Conservation (phyloP, 495 filamentous ascomycete species). For the Neohortaea acidophila region DNA sequence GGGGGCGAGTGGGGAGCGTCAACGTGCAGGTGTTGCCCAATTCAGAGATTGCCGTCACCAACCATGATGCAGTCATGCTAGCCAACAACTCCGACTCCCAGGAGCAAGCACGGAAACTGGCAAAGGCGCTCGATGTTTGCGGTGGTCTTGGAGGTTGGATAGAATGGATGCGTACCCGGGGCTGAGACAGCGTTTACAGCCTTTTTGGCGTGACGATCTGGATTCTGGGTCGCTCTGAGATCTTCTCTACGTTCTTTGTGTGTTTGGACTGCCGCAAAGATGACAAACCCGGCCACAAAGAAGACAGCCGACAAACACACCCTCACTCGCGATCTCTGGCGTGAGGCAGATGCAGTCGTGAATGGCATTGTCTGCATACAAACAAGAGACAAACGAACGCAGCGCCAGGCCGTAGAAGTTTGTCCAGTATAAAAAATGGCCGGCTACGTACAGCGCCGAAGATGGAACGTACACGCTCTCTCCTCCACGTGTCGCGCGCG, state of each 20-base stretch:
- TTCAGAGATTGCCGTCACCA: conserved; percentile 17
- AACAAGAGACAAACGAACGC: no score
- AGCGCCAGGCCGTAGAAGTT: no score
- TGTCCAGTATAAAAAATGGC: no score
- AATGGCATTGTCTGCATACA: no score
- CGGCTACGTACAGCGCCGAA: no score
- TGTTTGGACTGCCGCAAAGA: no score
- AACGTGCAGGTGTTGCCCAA: conserved; percentile 20
- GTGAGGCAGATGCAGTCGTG: no score
- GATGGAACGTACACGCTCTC: no score
- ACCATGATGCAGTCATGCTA: neutral
- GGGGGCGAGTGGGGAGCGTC: conserved; percentile 3
- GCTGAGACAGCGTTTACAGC: neutral
- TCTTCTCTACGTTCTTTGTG: no score
- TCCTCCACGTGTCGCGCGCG: no score
- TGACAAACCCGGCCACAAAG: neutral
- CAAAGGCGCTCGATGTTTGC: conserved; percentile 20
- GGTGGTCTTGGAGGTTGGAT: conserved; percentile 23
- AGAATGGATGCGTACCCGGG: conserved; percentile 20
- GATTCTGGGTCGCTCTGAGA: no score
- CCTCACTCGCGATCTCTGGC: neutral
- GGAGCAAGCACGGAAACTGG: conserved; percentile 16
- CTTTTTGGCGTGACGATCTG: neutral
- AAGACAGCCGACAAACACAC: neutral
- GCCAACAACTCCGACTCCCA: conserved; percentile 1